Evolutionary conservation across 2,329 filamentous ascomycete species (phyloP).

Genomic region (Trichoderma sp.): DNA sequence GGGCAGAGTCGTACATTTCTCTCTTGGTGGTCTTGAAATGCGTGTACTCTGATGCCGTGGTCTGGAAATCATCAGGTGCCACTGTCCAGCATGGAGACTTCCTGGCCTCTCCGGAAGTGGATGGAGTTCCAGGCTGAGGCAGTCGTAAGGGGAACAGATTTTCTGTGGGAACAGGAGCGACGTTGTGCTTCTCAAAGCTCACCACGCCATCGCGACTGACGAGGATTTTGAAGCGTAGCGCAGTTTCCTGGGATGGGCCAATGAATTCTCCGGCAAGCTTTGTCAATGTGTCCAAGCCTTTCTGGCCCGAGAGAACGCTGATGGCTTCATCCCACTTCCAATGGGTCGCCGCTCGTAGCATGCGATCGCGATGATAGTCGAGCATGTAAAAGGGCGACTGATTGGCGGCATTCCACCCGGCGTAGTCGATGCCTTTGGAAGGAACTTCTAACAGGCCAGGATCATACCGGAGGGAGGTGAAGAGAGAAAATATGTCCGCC

Average conservation of each 20-base stretch:
- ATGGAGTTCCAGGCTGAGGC: constrained; percentile 44
- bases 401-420: constrained; percentile 55
- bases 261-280: constrained; percentile 41
- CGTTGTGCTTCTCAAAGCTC: constrained; percentile 43
- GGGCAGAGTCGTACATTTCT: constrained; percentile 69
- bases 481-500: constrained; percentile 58
- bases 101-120: constrained; percentile 31
- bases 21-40: constrained; percentile 83
- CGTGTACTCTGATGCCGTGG: constrained; percentile 63
- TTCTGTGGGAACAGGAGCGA: constrained; percentile 44
- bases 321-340: constrained; percentile 57
- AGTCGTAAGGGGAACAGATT: constrained; percentile 61
- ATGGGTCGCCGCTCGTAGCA: constrained; percentile 63
- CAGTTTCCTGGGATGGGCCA: constrained; percentile 36
- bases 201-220: constrained; percentile 54
- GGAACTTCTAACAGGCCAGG: constrained; percentile 52
- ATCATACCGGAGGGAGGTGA: constrained; percentile 74
- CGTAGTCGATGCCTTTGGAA: constrained; percentile 41
- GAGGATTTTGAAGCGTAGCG: constrained; percentile 57
- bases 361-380: constrained; percentile 73
- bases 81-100: constrained; percentile 44
- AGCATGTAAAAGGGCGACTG: constrained; percentile 76
- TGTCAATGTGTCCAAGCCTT: constrained; percentile 47
- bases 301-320: constrained; percentile 46
- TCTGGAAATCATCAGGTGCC: constrained; percentile 46